phyloP scores from a whole-genome alignment of 129 eudicot species.

The Pittosporum tobira region DNA sequence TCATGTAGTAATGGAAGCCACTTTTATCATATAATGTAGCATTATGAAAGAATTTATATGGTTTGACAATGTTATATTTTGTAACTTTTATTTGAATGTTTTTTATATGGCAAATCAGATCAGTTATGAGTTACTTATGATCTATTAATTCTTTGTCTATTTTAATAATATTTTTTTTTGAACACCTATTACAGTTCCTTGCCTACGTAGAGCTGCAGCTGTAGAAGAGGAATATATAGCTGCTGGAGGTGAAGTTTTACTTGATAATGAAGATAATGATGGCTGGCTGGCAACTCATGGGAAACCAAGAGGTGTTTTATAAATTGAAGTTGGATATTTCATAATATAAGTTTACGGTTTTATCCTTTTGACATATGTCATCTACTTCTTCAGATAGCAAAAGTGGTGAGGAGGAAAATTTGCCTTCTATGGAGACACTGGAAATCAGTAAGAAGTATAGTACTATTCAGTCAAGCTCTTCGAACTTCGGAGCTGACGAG shows the following conservation, averaged over 20 bases:
- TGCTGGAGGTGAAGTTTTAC: conserved; percentile 91
- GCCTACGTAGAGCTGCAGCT: conserved; percentile 86
- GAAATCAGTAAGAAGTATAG: conserved; percentile 70
- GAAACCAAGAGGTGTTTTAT: conserved; percentile 65
- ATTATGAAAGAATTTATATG: neutral
- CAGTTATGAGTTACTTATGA: too few relatives aligned
- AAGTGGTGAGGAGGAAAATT: conserved; percentile 55
- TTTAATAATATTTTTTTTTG: neutral
- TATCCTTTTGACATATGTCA: neutral
- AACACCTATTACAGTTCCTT: conserved; percentile 50
- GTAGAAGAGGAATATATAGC: conserved; percentile 94
- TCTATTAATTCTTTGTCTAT: neutral
- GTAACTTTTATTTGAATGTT: neutral
- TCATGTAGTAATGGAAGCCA: neutral
- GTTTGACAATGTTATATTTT: too few relatives aligned
- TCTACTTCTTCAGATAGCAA: conserved; percentile 40
- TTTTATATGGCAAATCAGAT: neutral
- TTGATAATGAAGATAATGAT: conserved; percentile 81
- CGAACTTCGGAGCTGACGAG: conserved; percentile 75
- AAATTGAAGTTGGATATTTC: neutral
- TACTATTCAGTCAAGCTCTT: conserved; percentile 62
- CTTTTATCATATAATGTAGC: neutral
- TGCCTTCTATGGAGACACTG: conserved; percentile 85
- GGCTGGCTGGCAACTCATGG: conserved; percentile 99
- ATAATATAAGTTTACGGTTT: neutral